A percentile compares a stretch with the other conserved stretches of the same genome.
Conservation (phyloP, 2,329 filamentous ascomycete genomes). For the Coniochaeta pulveracea region DNA sequence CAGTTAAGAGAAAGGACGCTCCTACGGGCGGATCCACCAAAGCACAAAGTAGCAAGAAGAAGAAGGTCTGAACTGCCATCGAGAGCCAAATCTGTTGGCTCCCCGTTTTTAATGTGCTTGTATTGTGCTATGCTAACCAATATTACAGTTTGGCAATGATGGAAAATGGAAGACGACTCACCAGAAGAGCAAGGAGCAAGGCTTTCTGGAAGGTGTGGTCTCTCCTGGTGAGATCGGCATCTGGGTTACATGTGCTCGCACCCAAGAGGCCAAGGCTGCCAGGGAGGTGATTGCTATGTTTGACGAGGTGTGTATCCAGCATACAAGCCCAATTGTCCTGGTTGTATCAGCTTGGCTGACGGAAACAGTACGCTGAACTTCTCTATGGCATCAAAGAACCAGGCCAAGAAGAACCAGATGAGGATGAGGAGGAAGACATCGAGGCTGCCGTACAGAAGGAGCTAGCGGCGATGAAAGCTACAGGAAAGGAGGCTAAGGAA, state of each 20-base stretch:
- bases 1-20: constrained; percentile 22
- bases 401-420: constrained; percentile 15
- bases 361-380: constrained; percentile 50
- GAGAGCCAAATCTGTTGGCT: neutral
- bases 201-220: constrained; percentile 29
- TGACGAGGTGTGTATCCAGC: constrained; percentile 47
- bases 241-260: constrained; percentile 67
- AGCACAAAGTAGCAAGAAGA: constrained; percentile 21
- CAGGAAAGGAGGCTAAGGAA: constrained; percentile 23
- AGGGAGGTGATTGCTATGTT: constrained; percentile 56
- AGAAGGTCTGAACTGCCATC: constrained; percentile 18
- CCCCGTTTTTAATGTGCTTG: neutral
- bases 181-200: constrained; percentile 35
- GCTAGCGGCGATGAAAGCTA: constrained; percentile 47
- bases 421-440: constrained; percentile 45
- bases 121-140: neutral
- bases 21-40: constrained; percentile 13
- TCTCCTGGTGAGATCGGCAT: constrained; percentile 62
- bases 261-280: constrained; percentile 59
- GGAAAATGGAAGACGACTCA: constrained; percentile 53
- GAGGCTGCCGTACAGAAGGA: constrained; percentile 64
- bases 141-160: constrained; percentile 29
- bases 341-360: constrained; percentile 7
- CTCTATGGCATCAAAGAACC: constrained; percentile 39
- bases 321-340: neutral